These are phyloP conservation scores for Capsella bursapastoris DNA, from an alignment of 345 rosid species.

Conservation along the genomic window DNA sequence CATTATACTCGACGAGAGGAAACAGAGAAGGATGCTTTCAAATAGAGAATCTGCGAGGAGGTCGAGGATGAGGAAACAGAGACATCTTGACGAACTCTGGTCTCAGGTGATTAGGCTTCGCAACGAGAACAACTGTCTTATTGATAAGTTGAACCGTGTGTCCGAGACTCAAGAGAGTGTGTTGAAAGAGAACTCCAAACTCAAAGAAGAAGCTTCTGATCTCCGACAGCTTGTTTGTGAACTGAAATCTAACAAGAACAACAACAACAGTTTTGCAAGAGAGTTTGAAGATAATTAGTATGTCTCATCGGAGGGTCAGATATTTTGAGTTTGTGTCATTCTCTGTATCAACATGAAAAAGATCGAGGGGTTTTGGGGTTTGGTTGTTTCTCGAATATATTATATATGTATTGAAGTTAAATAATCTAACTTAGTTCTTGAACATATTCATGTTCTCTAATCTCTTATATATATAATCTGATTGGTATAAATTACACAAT, in stretches of 20 bases:
- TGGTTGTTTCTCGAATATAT: too few species aligned
- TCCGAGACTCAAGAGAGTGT: constrained; percentile 63
- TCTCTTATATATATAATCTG: not conserved
- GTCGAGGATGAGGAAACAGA: constrained; percentile 95
- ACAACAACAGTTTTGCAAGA: constrained; percentile 8
- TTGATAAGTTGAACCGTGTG: constrained; percentile 64
- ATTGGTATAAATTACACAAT: not conserved
- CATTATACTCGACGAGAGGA: constrained; percentile 82
- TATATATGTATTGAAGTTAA: constrained; percentile 4
- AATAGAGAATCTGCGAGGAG: constrained; percentile 94
- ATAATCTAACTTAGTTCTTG: constrained; percentile 31
- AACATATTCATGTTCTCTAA: constrained; percentile 25
- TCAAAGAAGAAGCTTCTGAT: constrained; percentile 78
- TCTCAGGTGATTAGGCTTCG: constrained; percentile 78
- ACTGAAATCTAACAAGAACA: constrained; percentile 39
- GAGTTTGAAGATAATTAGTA: constrained; percentile 26
- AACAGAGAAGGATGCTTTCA: constrained; percentile 89
- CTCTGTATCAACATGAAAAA: constrained; percentile 6
- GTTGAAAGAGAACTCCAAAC: constrained; percentile 69
- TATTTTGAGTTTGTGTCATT: constrained; percentile 12
- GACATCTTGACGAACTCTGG: constrained; percentile 90
- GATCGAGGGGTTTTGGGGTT: not conserved
- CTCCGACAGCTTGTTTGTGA: constrained; percentile 71
- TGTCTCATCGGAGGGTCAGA: constrained; percentile 5
- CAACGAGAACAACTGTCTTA: constrained; percentile 65